Base-by-base conservation (phyloP, 106 monocot genomes). In the Dactylorhiza incarnata region DNA sequence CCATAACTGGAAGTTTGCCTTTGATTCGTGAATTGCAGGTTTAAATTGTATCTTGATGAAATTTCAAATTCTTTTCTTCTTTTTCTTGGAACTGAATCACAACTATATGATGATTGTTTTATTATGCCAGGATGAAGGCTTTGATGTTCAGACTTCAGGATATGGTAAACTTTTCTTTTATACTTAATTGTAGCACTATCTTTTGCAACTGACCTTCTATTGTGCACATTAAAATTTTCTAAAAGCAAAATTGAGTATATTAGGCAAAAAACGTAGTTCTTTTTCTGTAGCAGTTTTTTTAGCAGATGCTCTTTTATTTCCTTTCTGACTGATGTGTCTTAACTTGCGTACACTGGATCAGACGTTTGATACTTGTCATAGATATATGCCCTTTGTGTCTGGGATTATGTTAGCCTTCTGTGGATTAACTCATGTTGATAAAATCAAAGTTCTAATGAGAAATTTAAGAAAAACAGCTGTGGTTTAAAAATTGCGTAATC, bases 1-100 rank as follows among this genome's bases (percentile, higher is more conserved):
- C 97, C 8, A 91, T 97, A 51, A 97, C 97, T 74, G 97, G 97
- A 80, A 97, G 94, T 79, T 83, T 97, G 73, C 97, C 97, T 20
- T 74, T 97, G 81, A 94, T 97, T 74, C 71, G 91, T 76, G 91
- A 97, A 56, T 83, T 97, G 68, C 97, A 97, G 97, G 97, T 94
- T 75, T 10, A 48, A 43, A 68, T 47, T 54, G 6, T 68, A 16
- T 79, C 16, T 72, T 50, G 62, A 43, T 45, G 29, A 59, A 44
- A 71, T 45, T 29, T 26, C 47, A 47, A 72, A 5, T 59, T 72
- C 13, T 58, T 7, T 7, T 49, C 67, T 14, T 46, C 9, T 37
- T 37, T 54, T 23, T 49, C 49, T 10, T 48, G 48, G 19, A 72
- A 49, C 48, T 74, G 49, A 74, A n/a, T 24, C 58, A 25, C 49